Conservation (phyloP, 1,139 yeast species). For the Pichia sp. region DNA sequence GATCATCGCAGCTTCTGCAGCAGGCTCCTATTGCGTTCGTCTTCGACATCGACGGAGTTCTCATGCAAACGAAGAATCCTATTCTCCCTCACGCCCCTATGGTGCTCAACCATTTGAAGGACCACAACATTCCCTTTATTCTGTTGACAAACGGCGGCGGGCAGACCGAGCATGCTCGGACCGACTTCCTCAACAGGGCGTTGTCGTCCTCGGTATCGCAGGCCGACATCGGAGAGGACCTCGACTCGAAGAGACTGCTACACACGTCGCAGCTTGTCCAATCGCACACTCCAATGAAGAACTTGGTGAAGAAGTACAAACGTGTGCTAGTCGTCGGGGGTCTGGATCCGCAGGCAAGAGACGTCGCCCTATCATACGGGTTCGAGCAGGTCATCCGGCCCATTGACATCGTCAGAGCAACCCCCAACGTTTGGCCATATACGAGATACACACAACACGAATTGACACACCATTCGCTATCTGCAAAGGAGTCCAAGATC, state of each 20-base stretch:
- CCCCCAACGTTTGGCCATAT: constrained; percentile 70
- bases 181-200: constrained; percentile 46
- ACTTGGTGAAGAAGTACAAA: constrained; percentile 49
- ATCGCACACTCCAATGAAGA: constrained; percentile 85
- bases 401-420: constrained; percentile 59
- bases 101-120: constrained; percentile 57
- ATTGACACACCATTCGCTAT: constrained; percentile 35
- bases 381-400: constrained; percentile 76
- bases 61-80: constrained; percentile 68
- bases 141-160: constrained; percentile 95
- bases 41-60: constrained; percentile 76
- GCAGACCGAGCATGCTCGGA: constrained; percentile 60
- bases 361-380: constrained; percentile 76
- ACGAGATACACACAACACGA: constrained; percentile 51
- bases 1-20: background rate
- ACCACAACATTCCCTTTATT: constrained; percentile 66
- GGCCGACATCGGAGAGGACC: background rate
- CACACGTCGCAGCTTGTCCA: constrained; percentile 67
- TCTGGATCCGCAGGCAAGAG: constrained; percentile 60
- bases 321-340: constrained; percentile 89
- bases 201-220: constrained; percentile 34
- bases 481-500: constrained; percentile 7
- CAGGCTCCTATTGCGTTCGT: constrained; percentile 26
- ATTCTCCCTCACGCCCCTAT: constrained; percentile 51
- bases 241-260: constrained; percentile 33